Percentiles rank a stretch among this genome's conserved stretches.
phyloP scores from a whole-genome alignment of 805 yeast genomes.

The Ogataea zsoltii region DNA sequence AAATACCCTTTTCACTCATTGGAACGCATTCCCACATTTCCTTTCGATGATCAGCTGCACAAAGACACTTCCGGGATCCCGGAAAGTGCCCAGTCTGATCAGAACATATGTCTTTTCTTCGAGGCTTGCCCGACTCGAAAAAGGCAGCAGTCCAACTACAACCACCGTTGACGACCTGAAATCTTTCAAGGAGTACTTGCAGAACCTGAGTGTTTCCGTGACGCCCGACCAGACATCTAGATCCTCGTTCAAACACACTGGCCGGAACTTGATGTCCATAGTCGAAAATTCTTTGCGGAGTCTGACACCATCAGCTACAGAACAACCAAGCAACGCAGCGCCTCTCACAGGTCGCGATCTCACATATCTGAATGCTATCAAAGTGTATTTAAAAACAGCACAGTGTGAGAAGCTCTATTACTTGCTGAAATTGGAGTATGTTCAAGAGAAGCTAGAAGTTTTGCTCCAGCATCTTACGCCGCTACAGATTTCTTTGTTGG shows the following conservation, averaged over 20 bases:
- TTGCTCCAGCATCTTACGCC: conserved; percentile 9
- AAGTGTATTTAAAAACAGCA: conserved; percentile 12
- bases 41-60: conserved; percentile 1
- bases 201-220: background rate
- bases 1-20: too few relatives aligned
- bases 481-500: conserved; percentile 21
- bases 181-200: conserved; percentile 8
- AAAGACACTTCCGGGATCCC: background rate
- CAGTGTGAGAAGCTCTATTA: conserved; percentile 15
- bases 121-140: conserved; percentile 1
- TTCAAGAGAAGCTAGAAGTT: background rate
- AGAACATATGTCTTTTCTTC: conserved; percentile 2
- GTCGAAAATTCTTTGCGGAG: conserved; percentile 5
- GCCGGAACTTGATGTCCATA: conserved; percentile 8
- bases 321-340: background rate
- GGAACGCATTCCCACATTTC: too few relatives aligned
- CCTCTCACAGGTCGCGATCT: background rate
- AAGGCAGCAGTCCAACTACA: conserved; percentile 4
- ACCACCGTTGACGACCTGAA: conserved; percentile 16
- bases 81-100: background rate
- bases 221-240: background rate
- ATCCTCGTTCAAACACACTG: conserved; percentile 11
- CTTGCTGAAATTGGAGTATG: conserved; percentile 1
- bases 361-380: conserved; percentile 10
- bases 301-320: background rate